These are phyloP conservation scores for Leptodermis oblonga DNA, from an alignment of 257 asterid genomes.

Conservation along the genomic window DNA sequence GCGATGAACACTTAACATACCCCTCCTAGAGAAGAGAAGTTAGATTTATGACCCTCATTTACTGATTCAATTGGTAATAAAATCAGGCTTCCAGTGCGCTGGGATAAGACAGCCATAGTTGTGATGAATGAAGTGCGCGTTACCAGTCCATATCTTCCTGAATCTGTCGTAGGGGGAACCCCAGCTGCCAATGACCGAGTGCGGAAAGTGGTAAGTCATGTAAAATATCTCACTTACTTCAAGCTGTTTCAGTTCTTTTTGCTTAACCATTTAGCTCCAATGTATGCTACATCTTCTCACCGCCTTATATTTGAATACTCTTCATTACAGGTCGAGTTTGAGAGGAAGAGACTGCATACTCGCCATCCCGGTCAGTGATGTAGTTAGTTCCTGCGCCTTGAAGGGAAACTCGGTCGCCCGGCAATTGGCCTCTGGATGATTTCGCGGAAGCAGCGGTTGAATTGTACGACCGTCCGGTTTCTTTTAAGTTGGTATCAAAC, in stretches of 20 bases:
- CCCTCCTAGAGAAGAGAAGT: background rate
- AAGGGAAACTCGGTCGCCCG: background rate
- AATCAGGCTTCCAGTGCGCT: constrained; percentile 87
- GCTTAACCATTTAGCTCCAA: too few relatives aligned
- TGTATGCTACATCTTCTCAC: background rate
- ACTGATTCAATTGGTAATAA: constrained; percentile 15
- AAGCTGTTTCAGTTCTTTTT: too few relatives aligned
- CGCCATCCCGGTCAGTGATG: constrained; percentile 25
- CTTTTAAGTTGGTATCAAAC: constrained; percentile 9
- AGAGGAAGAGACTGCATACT: constrained; percentile 40
- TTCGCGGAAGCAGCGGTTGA: background rate
- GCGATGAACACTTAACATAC: background rate
- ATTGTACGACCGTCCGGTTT: background rate
- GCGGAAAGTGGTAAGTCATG: constrained; percentile 81
- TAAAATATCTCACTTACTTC: background rate
- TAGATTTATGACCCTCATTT: background rate
- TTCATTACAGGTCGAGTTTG: constrained; percentile 53
- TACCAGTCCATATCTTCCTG: constrained; percentile 87
- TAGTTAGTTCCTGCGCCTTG: background rate
- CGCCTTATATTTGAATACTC: background rate
- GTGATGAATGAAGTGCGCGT: constrained; percentile 98
- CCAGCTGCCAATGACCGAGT: constrained; percentile 95
- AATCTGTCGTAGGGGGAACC: constrained; percentile 86
- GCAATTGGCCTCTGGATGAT: background rate
- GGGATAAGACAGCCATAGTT: constrained; percentile 89